Conservation (phyloP, 192 early-diverging fungal species). For the Backusella sp. region DNA sequence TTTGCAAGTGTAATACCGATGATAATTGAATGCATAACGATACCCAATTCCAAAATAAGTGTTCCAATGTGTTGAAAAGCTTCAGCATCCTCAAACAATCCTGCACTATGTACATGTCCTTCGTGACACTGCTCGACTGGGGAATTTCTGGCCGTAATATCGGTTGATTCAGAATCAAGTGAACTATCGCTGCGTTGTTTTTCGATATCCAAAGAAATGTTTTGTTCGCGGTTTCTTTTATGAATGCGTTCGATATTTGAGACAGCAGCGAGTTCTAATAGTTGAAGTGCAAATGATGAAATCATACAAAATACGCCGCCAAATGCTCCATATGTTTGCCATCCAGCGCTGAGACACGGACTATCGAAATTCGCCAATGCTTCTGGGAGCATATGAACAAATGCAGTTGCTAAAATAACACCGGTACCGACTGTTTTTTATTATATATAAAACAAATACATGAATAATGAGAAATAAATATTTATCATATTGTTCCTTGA, state of each 20-base stretch:
- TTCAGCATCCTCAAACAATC: slow-evolving; percentile 28
- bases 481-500: not conserved
- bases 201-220: slow-evolving; percentile 20
- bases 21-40: slow-evolving; percentile 75
- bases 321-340: slow-evolving; percentile 47
- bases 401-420: slow-evolving; percentile 72
- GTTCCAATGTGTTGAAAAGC: slow-evolving; percentile 44
- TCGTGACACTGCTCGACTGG: not conserved
- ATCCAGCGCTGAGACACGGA: slow-evolving; percentile 50
- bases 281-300: slow-evolving; percentile 63
- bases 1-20: slow-evolving; percentile 73
- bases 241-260: slow-evolving; percentile 21
- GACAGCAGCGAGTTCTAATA: slow-evolving; percentile 55
- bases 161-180: not conserved
- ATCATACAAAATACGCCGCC: slow-evolving; percentile 61
- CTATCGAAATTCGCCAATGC: slow-evolving; percentile 55
- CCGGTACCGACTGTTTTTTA: slow-evolving; percentile 45
- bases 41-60: slow-evolving; percentile 73
- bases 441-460: not conserved
- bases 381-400: slow-evolving; percentile 74
- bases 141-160: not conserved
- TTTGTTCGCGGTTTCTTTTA: not conserved
- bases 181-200: not conserved
- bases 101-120: slow-evolving; percentile 19
- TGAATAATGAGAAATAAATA: not conserved